phyloP scores from a whole-genome alignment of 2,329 filamentous ascomycete genomes.

The Chaetomium sp. region DNA sequence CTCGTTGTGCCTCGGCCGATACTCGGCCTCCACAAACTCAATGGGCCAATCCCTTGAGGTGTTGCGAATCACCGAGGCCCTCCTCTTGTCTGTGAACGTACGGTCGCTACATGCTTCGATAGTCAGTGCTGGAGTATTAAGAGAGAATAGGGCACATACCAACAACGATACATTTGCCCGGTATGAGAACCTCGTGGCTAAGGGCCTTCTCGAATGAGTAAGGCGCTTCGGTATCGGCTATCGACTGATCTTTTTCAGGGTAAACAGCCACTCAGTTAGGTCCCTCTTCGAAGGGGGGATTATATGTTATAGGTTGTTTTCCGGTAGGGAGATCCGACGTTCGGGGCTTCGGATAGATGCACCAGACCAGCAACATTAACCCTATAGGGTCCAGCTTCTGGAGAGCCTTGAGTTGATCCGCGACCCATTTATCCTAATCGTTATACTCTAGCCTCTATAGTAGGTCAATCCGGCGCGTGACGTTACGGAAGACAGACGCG shows the following conservation, averaged over 20 bases:
- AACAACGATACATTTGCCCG: slow-evolving; percentile 20
- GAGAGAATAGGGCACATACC: slow-evolving; percentile 12
- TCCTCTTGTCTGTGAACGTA: slow-evolving; percentile 18
- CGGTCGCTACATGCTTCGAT: slow-evolving; percentile 18
- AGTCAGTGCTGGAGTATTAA: slow-evolving; percentile 15
- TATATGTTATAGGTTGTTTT: not conserved
- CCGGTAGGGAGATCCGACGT: slow-evolving; percentile 1
- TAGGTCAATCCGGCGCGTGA: slow-evolving; percentile 18
- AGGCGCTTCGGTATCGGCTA: slow-evolving; percentile 17
- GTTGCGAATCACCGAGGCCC: slow-evolving; percentile 22
- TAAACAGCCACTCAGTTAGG: slow-evolving; percentile 13
- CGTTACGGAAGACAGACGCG: slow-evolving; percentile 12
- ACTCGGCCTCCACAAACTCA: slow-evolving; percentile 22
- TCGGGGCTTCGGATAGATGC: slow-evolving; percentile 15
- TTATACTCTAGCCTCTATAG: slow-evolving; percentile 19
- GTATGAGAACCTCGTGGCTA: slow-evolving; percentile 16
- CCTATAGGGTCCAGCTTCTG: slow-evolving; percentile 7
- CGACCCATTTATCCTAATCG: slow-evolving; percentile 13
- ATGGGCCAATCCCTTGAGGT: slow-evolving; percentile 22
- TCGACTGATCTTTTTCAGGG: slow-evolving; percentile 8
- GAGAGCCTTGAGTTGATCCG: slow-evolving; percentile 10
- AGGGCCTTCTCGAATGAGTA: slow-evolving; percentile 21
- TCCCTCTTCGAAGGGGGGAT: slow-evolving; percentile 5
- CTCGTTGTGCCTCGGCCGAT: slow-evolving; percentile 18
- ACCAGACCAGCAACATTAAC: slow-evolving; percentile 18